A percentile compares a stretch with the other conserved stretches of the same genome.
Conservation (phyloP, 2,329 filamentous ascomycete species). For the Coniochaeta sp. region DNA sequence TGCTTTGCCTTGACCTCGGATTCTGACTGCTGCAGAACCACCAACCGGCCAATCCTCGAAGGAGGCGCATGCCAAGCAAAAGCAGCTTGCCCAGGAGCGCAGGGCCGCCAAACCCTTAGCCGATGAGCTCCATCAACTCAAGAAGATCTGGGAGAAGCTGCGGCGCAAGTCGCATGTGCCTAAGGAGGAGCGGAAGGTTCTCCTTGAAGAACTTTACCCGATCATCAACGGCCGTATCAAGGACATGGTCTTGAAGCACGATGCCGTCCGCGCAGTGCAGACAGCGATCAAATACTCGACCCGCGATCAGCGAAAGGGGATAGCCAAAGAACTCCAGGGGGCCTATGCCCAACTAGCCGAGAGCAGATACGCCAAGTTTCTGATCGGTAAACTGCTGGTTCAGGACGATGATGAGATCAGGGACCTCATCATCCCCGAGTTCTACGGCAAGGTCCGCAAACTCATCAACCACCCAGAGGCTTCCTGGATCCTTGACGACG, state of each 20-base stretch:
- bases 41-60: conserved; percentile 54
- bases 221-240: conserved; percentile 88
- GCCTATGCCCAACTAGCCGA: conserved; percentile 80
- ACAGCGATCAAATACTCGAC: conserved; percentile 95
- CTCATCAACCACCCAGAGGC: conserved; percentile 95
- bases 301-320: conserved; percentile 73
- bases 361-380: conserved; percentile 94
- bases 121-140: conserved; percentile 79
- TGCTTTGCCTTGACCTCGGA: background rate
- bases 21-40: background rate
- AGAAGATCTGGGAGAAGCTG: conserved; percentile 95
- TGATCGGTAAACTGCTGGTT: conserved; percentile 93
- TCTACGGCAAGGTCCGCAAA: conserved; percentile 87
- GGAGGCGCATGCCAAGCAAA: conserved; percentile 91
- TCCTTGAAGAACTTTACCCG: conserved; percentile 82
- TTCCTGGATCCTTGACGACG: conserved; percentile 95
- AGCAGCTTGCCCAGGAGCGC: conserved; percentile 77
- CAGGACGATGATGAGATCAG: conserved; percentile 82
- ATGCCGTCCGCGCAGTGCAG: conserved; percentile 92
- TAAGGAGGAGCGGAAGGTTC: conserved; percentile 75
- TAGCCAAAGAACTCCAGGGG: conserved; percentile 79
- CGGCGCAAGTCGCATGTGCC: conserved; percentile 90
- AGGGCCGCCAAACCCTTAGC: conserved; percentile 90
- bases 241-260: conserved; percentile 97
- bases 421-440: conserved; percentile 85